Base-by-base conservation (phyloP, 2,329 filamentous ascomycete species). In the Fusarium siculi region DNA sequence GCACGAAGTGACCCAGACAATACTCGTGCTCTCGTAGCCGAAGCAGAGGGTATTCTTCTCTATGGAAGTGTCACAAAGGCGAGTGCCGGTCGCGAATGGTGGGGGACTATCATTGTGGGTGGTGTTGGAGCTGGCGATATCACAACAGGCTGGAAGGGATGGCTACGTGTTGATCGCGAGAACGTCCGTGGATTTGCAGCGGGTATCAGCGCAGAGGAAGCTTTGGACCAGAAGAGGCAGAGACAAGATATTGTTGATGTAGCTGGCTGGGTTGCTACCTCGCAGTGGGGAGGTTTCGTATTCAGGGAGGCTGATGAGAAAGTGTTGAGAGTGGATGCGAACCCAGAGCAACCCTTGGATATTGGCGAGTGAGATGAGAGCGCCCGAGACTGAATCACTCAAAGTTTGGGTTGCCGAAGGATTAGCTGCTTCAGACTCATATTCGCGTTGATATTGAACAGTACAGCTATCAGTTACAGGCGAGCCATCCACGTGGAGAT, bases 81-180 rank as follows among this genome's bases (percentile, higher is more conserved):
- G 42, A 89, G 86, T 69, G 81, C 82, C 9, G 79, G 74, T 32
- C 84, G 88, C 8, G 83, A 85, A 66, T 89, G 86, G 85, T 90
- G 89, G 88, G 88, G 89, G n/a, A 88, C 87, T 4, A 74, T 90
- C 32, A 84, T 90, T 9, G 73, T 90, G 43, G 87, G 86, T 15
- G 84, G 83, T 2, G 72, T 78, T 34, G 79, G 79, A 9, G 79
- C 79, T 2, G 81, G 82, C 25, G 76, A 82, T 56, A 67, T 82
- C 46, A 74, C 78, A 56, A 73, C 78, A 18, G 79, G 76, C 32
- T 83, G 81, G 81, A 82, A 79, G 68, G 88, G 88, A 15, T 90
- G 88, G 88, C 74, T 90, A 61, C 82, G 84, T 16, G 84, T 90
- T 10, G 84, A 87, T 56, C 80, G 85, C 28, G 82, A 83, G 43